Evolutionary conservation across 1,284 basidiomycete species (phyloP).

Genomic region (Sporisorium reilianum): DNA sequence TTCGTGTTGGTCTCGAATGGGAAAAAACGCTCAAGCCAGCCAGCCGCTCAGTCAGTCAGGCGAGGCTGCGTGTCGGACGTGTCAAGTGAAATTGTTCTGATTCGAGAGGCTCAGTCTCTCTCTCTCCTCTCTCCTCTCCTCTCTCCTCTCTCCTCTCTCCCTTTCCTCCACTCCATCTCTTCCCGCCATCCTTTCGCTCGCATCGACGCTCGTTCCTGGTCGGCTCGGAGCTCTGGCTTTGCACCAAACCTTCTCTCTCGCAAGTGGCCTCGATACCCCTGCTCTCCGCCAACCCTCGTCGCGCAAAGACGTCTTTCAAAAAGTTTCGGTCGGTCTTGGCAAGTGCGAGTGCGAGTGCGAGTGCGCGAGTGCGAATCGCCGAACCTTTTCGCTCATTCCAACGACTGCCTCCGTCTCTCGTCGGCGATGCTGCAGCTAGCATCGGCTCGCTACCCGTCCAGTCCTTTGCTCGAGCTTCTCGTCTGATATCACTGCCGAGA

Average conservation of each 20-base stretch:
- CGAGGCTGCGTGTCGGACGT: too few relatives aligned
- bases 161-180: slow-evolving; percentile 2
- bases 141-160: background rate
- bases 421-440: slow-evolving; percentile 20
- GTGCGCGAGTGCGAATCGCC: too few relatives aligned
- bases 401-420: background rate
- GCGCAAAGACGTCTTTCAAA: background rate
- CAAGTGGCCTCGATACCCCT: background rate
- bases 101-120: background rate
- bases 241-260: background rate
- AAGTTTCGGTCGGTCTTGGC: slow-evolving; percentile 3
- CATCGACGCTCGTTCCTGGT: background rate
- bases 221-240: too few relatives aligned
- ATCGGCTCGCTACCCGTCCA: background rate
- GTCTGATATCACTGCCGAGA: slow-evolving; percentile 3
- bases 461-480: background rate
- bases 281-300: background rate
- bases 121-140: too few relatives aligned
- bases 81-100: background rate
- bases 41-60: background rate
- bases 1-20: slow-evolving; percentile 1
- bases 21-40: slow-evolving; percentile 17
- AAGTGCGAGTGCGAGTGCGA: background rate
- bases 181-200: background rate
- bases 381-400: background rate